Base-by-base conservation (phyloP, 148 eudicot genomes). In the Dysphania ambrosioides region DNA sequence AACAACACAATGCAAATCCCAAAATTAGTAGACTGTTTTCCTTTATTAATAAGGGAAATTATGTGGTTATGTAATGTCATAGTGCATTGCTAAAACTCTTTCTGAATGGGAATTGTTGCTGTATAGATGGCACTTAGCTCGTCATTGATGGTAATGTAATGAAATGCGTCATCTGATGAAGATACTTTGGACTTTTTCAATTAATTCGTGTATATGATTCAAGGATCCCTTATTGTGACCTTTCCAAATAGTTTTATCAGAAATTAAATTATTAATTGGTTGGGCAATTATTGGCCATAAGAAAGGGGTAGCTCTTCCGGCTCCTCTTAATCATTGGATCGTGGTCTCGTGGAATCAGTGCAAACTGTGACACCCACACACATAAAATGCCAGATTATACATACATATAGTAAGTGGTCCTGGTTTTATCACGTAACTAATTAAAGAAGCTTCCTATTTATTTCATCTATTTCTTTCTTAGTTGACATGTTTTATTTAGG, bases 241-340 rank as follows among this genome's bases (percentile, higher is more conserved):
- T 64, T 64, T 47, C 44, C 70, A 74, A 27, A 19, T 49, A 24
- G 3, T 74, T 74, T 64, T 6, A 72, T 55, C 67, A 38, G 15
- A 56, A 32, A 59, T 56, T n/a, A n/a, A n/a, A n/a, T n/a, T n/a
- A n/a, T n/a, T 66, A 72, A 72, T 64, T 51, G 76, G 67, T n/a
- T 53, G 65, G 61, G 56, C 64, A 71, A 34, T 36, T 63, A 63
- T 47, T 44, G 75, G 18, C 75, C 56, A 34, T 71, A 70, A 60
- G 49, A 47, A 38, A 59, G 24, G 7, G 29, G 11, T 38, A 1
- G 27, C 9, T 59, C 16, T 40, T 40, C 0, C 26, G 53, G 21
- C 69, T 31, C 56, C 35, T 62, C 31, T 36, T 71, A 71, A 78
- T 78, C 72, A 78, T 78, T 78, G 71, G 58, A 21, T 71, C 11